Base-by-base conservation (phyloP, 1,284 basidiomycete genomes). In the Malassezia nana region DNA sequence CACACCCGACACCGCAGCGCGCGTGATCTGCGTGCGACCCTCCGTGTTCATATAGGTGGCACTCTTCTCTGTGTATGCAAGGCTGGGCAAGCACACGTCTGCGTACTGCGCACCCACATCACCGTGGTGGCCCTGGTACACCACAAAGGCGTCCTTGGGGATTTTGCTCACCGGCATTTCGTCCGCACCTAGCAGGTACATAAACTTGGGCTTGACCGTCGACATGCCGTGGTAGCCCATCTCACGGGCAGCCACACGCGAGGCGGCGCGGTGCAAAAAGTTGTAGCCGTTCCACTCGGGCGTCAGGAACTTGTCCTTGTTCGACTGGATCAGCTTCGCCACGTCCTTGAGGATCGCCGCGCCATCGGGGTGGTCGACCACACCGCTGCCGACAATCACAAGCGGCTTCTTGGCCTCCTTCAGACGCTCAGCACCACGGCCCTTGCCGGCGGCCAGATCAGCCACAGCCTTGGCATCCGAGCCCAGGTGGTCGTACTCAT, bases 101-200 rank as follows among this genome's bases (percentile, higher is more conserved):
- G 94, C 94, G 47, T 91, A 84, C 71, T 91, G 88, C 3, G 94
- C 94, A 46, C 94, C 92, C 39, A 89, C 80, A 75, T 99, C 94
- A 74, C 94, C 94, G 74, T 98, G 92, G 77, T 96, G 92, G 41
- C 94, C 94, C 76, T 98, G 94, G 78, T 98, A 99, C 13, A 98
- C 92, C 41, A 98, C 92, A 71, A 98, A 98, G 1, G 92, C 90
- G 68, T 91, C 83, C 59, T 83, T 79, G 28, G 94, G 91, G 60
- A 99, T 94, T n/a, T 84, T 82, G 55, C 84, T 82, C 40, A 89
- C 86, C 69, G 90, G 82, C 54, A 98, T 78, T 74, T 96, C 91
- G 70, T 98, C 94, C 5, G 92, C 90, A 74, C 92, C 92, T 60
- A 98, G 83, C 50, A 99, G 83, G 78, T 95, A 96, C 69, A 99